Evolutionary conservation across 768 basidiomycete species (phyloP), one percentile per base, ranked within the genome.

Genomic region (Tylopilus subfusipes): DNA sequence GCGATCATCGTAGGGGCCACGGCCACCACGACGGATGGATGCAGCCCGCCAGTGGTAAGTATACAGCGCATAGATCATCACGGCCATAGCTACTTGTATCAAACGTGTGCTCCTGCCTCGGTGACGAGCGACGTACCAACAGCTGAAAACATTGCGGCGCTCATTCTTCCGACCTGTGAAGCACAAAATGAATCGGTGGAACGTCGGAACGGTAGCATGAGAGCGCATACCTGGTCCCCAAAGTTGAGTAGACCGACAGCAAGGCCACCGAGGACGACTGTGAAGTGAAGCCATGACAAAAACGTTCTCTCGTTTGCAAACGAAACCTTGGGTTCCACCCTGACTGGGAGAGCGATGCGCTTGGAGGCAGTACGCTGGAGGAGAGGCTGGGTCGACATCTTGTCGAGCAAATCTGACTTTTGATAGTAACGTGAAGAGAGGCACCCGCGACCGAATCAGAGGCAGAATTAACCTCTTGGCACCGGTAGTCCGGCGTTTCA

Each of bases 251-350:
- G 74, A 12, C 97, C 97, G 14, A 98, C 94, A 2, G 94, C 90
- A 43, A 99, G 81, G 53, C 97, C 97, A 27, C 96, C 95, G 9
- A 99, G 85, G 54, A 99, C 93, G 73, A 98, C 93, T 38, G 95
- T 94, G 71, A 97, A 98, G 72, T 97, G 94, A 46, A 98, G 82
- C 97, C 96, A 98, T 80, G 94, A 95, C 42, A 99, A 79, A 75
- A 98, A 98, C 0, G 97, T 94, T 52, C 91, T 84, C 72, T 94
- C 93, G 71, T 95, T 95, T 40, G 93, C 93, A 63, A 95, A 96
- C 44, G 92, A 92, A 56, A 96, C 93, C 64, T 96, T 96, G 30
- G 93, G 93, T 72, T 96, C 93, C 49, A 93, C 90, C 60, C 93
- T 84, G 61, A 99, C 84, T 36, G 97, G 96, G 42, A 99, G 87